phyloP scores from a whole-genome alignment of 2,329 filamentous ascomycete genomes.

The Exophiala phaeomuriformis region DNA sequence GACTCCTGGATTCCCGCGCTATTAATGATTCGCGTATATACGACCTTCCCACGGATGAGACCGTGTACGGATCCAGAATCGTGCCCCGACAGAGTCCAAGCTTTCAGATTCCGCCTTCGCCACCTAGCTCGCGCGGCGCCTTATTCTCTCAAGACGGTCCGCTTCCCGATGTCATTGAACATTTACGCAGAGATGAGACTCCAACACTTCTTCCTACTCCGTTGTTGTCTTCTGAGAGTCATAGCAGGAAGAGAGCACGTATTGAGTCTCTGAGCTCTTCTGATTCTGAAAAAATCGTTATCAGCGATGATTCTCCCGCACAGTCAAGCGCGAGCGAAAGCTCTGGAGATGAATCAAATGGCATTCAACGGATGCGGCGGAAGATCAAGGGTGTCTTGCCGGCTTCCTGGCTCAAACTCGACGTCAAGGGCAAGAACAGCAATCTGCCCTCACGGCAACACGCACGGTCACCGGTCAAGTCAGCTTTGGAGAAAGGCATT shows the following conservation, averaged over 20 bases:
- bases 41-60: slow-evolving; percentile 16
- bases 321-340: slow-evolving; percentile 11
- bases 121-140: slow-evolving; percentile 34
- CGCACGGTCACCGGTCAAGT: slow-evolving; percentile 11
- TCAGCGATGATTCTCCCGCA: slow-evolving; percentile 4
- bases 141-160: slow-evolving; percentile 26
- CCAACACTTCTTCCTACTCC: slow-evolving; percentile 22
- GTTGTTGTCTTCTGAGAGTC: slow-evolving; percentile 19
- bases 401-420: slow-evolving; percentile 36
- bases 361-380: slow-evolving; percentile 33
- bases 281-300: slow-evolving; percentile 21
- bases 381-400: slow-evolving; percentile 44
- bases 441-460: slow-evolving; percentile 3
- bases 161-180: background rate
- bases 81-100: background rate
- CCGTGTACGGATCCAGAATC: background rate
- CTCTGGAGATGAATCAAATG: slow-evolving; percentile 25
- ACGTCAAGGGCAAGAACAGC: slow-evolving; percentile 16
- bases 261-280: slow-evolving; percentile 25
- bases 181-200: background rate
- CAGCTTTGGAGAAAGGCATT: slow-evolving; percentile 17
- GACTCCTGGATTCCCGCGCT: background rate
- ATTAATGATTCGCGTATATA: slow-evolving; percentile 11
- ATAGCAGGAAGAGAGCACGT: slow-evolving; percentile 10
- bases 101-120: slow-evolving; percentile 32